Base-by-base conservation (phyloP, 306 rosid species). In the Styphnolobium japonicum region DNA sequence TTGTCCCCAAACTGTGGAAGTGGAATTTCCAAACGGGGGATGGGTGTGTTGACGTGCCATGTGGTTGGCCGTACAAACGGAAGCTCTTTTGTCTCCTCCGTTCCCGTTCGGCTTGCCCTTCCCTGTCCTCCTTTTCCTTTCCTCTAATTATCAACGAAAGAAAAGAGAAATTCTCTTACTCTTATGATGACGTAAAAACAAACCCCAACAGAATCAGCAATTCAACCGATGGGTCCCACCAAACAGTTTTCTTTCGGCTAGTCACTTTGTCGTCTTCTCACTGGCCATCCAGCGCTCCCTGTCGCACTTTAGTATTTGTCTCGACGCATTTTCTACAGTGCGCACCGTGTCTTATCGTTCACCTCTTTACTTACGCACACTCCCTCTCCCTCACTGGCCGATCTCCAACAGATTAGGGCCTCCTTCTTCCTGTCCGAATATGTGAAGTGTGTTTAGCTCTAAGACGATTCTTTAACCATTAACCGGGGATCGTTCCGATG, bases 161-260 rank as follows among this genome's bases (percentile, higher is more conserved):
- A 25, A 25, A n/a, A n/a, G n/a, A n/a, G n/a, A n/a, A n/a, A n/a
- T n/a, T n/a, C n/a, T n/a, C 7, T 7, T 7, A 2, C 2, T 37
- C 6, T 37, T 37, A 2, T 14, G 5, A 2, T 27, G 6, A 21
- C 27, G 12, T 5, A 40, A 7, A n/a, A 19, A 22, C 58, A 31
- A 46, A 22, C 69, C 33, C n/a, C n/a, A n/a, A 37, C 0, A 16
- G 53, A 5, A 9, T 6, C 7, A 7, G 16, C 3, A 42, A 29
- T 22, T n/a, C n/a, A n/a, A n/a, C n/a, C 19, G 7, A 18, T 66
- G 81, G 95, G 91, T 37, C 89, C 90, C 89, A 56, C 56, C 0
- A 2, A 71, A 73, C 88, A 78, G 87, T 83, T 76, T 18, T 85
- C 86, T 82, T 84, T 86, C 81, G 92, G 90, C 88, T 80, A 62